Percentiles rank a stretch among this genome's conserved stretches.
These are phyloP conservation scores for Colletotrichum sidae DNA, from an alignment of 2,329 filamentous ascomycete genomes.

Conservation along the genomic window DNA sequence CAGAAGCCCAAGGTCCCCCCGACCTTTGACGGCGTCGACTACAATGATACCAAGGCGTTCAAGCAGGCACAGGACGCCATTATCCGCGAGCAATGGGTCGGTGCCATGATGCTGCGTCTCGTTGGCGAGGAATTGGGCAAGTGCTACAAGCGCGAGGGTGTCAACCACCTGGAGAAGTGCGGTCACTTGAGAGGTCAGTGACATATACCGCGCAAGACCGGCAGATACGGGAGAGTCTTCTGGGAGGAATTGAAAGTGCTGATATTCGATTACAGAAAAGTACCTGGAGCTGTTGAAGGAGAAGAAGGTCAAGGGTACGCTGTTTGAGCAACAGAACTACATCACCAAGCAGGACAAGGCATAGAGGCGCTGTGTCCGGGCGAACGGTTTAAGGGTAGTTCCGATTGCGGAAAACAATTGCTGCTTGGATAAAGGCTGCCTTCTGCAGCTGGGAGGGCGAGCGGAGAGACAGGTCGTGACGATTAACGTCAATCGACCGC, in stretches of 20 bases:
- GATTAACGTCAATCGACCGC: slow-evolving; percentile 26
- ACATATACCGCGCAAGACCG: background rate
- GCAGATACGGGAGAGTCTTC: background rate
- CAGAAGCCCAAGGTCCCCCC: slow-evolving; percentile 86
- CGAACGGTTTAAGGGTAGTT: slow-evolving; percentile 8
- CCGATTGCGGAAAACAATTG: slow-evolving; percentile 1
- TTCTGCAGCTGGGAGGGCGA: slow-evolving; percentile 13
- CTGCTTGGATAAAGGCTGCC: slow-evolving; percentile 23
- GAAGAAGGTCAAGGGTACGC: slow-evolving; percentile 81
- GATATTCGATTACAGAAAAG: slow-evolving; percentile 66
- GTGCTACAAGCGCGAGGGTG: slow-evolving; percentile 86
- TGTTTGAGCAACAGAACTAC: slow-evolving; percentile 85
- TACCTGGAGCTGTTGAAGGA: slow-evolving; percentile 83
- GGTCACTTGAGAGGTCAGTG: slow-evolving; percentile 81
- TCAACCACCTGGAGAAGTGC: slow-evolving; percentile 91
- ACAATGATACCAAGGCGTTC: slow-evolving; percentile 82
- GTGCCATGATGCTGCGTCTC: slow-evolving; percentile 87
- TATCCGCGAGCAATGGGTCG: slow-evolving; percentile 88
- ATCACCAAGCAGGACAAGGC: slow-evolving; percentile 62
- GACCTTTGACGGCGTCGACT: slow-evolving; percentile 89
- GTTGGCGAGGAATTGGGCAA: slow-evolving; percentile 86
- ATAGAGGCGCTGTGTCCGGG: slow-evolving; percentile 35
- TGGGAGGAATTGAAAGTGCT: slow-evolving; percentile 23
- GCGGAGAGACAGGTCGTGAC: slow-evolving; percentile 22
- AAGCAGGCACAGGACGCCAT: slow-evolving; percentile 87